Evolutionary conservation across 1,284 basidiomycete species (phyloP).

Genomic region (Mycena sp.): DNA sequence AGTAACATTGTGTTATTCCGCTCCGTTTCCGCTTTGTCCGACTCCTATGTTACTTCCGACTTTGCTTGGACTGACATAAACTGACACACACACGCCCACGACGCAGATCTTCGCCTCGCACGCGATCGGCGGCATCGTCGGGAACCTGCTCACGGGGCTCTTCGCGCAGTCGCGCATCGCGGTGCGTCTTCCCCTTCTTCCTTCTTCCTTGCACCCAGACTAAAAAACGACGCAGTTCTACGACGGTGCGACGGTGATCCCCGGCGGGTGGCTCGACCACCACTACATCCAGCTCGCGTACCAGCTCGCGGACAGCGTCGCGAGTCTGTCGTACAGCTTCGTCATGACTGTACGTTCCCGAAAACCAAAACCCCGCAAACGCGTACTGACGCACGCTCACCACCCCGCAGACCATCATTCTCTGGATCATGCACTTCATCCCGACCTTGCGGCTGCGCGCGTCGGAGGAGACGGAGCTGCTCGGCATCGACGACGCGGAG

Average conservation of each 20-base stretch:
- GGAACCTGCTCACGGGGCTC: slow-evolving; percentile 86
- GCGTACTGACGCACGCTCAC: background rate
- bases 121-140: slow-evolving; percentile 88
- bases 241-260: slow-evolving; percentile 80
- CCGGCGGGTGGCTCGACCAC: slow-evolving; percentile 93
- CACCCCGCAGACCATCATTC: slow-evolving; percentile 75
- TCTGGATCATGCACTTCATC: slow-evolving; percentile 94
- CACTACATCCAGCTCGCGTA: slow-evolving; percentile 87
- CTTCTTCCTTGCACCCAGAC: too few relatives aligned
- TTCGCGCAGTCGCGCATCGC: slow-evolving; percentile 92
- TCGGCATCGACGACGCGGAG: slow-evolving; percentile 94
- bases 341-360: slow-evolving; percentile 72
- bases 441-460: slow-evolving; percentile 85
- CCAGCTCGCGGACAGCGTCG: slow-evolving; percentile 85
- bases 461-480: slow-evolving; percentile 86
- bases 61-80: background rate
- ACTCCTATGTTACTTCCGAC: background rate
- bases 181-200: slow-evolving; percentile 33
- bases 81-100: background rate
- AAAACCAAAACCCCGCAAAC: slow-evolving; percentile 1
- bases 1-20: too few relatives aligned
- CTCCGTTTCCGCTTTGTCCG: background rate
- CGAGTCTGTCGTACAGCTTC: slow-evolving; percentile 84
- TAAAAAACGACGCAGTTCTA: slow-evolving; percentile 46
- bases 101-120: slow-evolving; percentile 89